phyloP scores from a whole-genome alignment of 306 rosid species.

The Arachis stenosperma region DNA sequence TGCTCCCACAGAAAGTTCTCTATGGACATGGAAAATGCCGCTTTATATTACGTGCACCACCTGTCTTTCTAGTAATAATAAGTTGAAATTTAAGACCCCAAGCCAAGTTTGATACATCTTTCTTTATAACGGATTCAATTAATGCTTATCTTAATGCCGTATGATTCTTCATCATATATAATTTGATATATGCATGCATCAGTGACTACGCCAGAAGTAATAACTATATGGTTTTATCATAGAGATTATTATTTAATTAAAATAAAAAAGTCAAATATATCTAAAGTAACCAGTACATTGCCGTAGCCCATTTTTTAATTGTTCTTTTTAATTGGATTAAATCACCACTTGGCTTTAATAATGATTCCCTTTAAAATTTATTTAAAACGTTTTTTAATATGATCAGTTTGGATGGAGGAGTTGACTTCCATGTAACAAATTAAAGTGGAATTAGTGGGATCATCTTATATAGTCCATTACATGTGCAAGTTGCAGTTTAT shows the following conservation, averaged over 20 bases:
- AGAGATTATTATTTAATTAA: not conserved
- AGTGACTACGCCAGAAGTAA: not conserved
- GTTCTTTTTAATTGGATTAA: not conserved
- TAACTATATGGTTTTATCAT: not conserved
- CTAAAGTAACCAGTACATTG: slow-evolving; percentile 12
- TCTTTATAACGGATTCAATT: not conserved
- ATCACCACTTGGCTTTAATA: slow-evolving; percentile 7
- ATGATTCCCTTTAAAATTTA: slow-evolving; percentile 9
- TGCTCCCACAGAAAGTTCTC: slow-evolving; percentile 28
- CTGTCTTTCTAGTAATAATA: not conserved
- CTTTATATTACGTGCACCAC: not conserved
- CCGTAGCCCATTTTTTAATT: not conserved
- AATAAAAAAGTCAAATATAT: not conserved
- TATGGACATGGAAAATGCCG: slow-evolving; percentile 18
- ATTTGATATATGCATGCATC: not conserved
- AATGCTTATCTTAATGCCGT: slow-evolving; percentile 18
- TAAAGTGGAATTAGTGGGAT: slow-evolving; percentile 3
- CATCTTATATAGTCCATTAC: not conserved
- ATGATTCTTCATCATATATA: not conserved
- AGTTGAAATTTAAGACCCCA: slow-evolving; percentile 3
- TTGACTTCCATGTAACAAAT: slow-evolving; percentile 17
- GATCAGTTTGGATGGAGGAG: not conserved
- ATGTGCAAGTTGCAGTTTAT: not conserved
- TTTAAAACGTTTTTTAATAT: slow-evolving; percentile 4
- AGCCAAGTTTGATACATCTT: slow-evolving; percentile 31